phyloP scores from a whole-genome alignment of 345 rosid genomes.

The Boechera retrofracta region DNA sequence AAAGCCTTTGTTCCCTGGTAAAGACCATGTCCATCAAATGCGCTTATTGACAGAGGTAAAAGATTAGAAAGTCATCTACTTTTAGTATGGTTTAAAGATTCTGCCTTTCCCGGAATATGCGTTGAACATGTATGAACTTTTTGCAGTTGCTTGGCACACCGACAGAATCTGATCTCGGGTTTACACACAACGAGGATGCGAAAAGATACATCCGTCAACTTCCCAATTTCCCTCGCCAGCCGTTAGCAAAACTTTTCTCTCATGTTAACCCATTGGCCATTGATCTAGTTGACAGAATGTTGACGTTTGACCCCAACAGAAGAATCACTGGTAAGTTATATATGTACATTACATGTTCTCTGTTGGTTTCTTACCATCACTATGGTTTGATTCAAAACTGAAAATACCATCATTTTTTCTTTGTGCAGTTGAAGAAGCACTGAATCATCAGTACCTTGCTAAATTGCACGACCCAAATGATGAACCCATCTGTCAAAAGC shows the following conservation, averaged over 20 bases:
- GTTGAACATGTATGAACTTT: slow-evolving; percentile 26
- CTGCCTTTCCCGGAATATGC: slow-evolving; percentile 4
- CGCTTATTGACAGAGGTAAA: slow-evolving; percentile 87
- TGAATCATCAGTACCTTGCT: slow-evolving; percentile 84
- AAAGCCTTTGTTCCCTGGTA: slow-evolving; percentile 93
- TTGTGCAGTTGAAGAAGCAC: slow-evolving; percentile 86
- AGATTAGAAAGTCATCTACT: not conserved
- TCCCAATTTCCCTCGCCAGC: slow-evolving; percentile 70
- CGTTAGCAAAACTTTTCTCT: slow-evolving; percentile 65
- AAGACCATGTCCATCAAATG: slow-evolving; percentile 95
- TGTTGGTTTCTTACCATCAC: slow-evolving; percentile 12
- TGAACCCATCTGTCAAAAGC: slow-evolving; percentile 79
- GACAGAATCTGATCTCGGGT: slow-evolving; percentile 86
- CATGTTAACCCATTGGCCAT: slow-evolving; percentile 80
- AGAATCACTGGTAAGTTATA: slow-evolving; percentile 84
- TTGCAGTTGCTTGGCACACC: slow-evolving; percentile 95
- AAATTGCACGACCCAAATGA: slow-evolving; percentile 86
- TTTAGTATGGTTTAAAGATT: slow-evolving; percentile 14
- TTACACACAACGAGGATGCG: slow-evolving; percentile 82
- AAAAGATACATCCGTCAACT: slow-evolving; percentile 85
- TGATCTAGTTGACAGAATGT: slow-evolving; percentile 86
- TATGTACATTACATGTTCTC: not conserved
- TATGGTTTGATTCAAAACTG: not conserved
- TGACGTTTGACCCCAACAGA: slow-evolving; percentile 88
- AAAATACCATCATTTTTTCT: slow-evolving; percentile 16